These are phyloP conservation scores for Entomortierella parvispora DNA, from an alignment of 192 early-diverging fungal species.

Conservation along the genomic window DNA sequence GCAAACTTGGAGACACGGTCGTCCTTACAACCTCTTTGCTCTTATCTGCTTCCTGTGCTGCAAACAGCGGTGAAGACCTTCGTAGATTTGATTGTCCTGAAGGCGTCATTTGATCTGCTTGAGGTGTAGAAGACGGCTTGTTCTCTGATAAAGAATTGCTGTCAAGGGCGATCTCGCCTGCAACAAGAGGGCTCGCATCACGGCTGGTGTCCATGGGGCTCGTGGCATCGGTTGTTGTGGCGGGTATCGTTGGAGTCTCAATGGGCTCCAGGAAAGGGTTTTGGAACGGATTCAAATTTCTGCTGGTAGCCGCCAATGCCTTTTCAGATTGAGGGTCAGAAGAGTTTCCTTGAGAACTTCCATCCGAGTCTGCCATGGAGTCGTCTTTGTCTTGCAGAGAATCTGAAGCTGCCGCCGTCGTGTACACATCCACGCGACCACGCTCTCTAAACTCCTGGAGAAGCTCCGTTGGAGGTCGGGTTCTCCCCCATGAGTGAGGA, in stretches of 20 bases:
- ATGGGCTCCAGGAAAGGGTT: too few relatives aligned
- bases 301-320: too few relatives aligned
- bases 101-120: not conserved
- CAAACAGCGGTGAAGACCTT: conserved; percentile 10
- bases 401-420: conserved; percentile 8
- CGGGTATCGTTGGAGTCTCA: too few relatives aligned
- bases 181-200: too few relatives aligned
- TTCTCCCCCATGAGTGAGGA: conserved; percentile 33
- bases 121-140: too few relatives aligned
- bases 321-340: too few relatives aligned
- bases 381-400: not conserved
- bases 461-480: conserved; percentile 35
- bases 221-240: too few relatives aligned
- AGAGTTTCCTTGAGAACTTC: not conserved
- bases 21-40: conserved; percentile 17
- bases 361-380: conserved; percentile 9
- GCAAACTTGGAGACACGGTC: not conserved
- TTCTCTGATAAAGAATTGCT: too few relatives aligned
- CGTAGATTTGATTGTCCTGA: conserved; percentile 3
- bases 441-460: conserved; percentile 45
- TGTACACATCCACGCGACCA: conserved; percentile 34
- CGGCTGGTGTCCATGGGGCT: too few relatives aligned
- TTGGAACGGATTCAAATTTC: too few relatives aligned
- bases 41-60: conserved; percentile 3
- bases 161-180: too few relatives aligned